These are phyloP conservation scores for Cladosporium austrohemisphaericum DNA, from an alignment of 2,329 filamentous ascomycete species.

Conservation along the genomic window DNA sequence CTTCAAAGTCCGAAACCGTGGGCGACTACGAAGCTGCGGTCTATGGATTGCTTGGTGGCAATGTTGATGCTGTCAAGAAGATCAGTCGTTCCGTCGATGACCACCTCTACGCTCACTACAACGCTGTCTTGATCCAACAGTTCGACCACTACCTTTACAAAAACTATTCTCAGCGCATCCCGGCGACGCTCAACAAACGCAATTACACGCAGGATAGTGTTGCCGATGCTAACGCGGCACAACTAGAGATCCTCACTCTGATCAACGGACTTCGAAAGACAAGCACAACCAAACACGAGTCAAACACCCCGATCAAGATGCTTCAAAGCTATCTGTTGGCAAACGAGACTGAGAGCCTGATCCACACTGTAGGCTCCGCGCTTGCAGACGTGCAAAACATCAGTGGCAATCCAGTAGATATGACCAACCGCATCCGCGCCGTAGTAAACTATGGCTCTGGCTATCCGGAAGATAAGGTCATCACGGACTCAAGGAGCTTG, in stretches of 20 bases:
- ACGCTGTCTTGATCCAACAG: conserved; percentile 73
- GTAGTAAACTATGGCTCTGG: conserved; percentile 12
- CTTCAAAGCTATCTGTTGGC: conserved; percentile 73
- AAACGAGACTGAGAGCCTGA: conserved; percentile 48
- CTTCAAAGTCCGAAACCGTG: conserved; percentile 62
- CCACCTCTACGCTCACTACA: conserved; percentile 81
- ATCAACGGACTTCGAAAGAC: conserved; percentile 58
- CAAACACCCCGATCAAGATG: conserved; percentile 64
- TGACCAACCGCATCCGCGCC: conserved; percentile 24
- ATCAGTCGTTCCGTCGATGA: conserved; percentile 82
- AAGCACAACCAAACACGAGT: conserved; percentile 54
- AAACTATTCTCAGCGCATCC: conserved; percentile 52
- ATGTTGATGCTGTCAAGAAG: conserved; percentile 70
- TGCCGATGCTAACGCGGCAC: conserved; percentile 42
- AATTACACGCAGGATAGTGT: conserved; percentile 64
- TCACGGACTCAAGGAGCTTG: conserved; percentile 41
- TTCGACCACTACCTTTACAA: conserved; percentile 68
- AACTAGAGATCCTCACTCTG: conserved; percentile 43
- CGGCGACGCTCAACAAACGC: conserved; percentile 54
- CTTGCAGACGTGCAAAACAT: conserved; percentile 38
- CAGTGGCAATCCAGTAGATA: conserved; percentile 21
- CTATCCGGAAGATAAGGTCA: conserved; percentile 31
- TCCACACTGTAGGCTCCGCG: conserved; percentile 42
- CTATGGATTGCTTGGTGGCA: conserved; percentile 84
- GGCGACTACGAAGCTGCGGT: conserved; percentile 83